Base-by-base conservation (phyloP, 2,329 filamentous ascomycete species). In the Pseudogymnoascus sp. region DNA sequence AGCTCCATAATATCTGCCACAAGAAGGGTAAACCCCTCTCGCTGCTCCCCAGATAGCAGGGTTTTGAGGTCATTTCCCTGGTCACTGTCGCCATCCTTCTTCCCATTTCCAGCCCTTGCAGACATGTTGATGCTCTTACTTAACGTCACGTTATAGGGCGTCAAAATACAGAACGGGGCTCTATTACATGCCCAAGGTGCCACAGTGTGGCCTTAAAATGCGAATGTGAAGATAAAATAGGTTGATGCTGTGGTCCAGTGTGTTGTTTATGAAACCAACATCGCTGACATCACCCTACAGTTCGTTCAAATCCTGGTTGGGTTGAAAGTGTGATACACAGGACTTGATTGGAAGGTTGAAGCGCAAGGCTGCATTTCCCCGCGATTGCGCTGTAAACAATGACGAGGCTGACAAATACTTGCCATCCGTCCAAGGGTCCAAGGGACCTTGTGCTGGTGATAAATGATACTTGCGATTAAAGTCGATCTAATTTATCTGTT, bases 1-100 rank as follows among this genome's bases (percentile, higher is more conserved):
- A 77, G 77, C 60, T 86, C 83, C 36, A 80, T 81, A 66, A 85
- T 81, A 53, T 78, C 77, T 26, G 72, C 76, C 64, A 84, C 73
- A 11, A 87, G 76, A 3, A 77, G 75, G n/a, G 76, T 74, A 42
- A 87, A 72, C 64, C 86, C 83, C 13, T 69, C 67, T 47, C 70
- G 68, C 65, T 74, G 71, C 53, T 72, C 71, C 9, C 64, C 65
- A 1, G 68, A 68, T 17, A 74, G 65, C n/a, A 74, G 70, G 15
- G 68, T 64, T 61, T 66, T 65, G 35, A 74, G 68, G 64, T 73
- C 71, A 60, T 71, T 63, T 11, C 67, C 69, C 40, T 71, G 64
- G 2, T 65, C 65, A 61, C 19, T 19, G 10, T 61, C 23, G 33
- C 59, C 36, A 61, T 33, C 50, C 17, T 57, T 33, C 50, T 57